Conservation (phyloP, 139 green algal genomes). For the Pleodorina starrii region DNA sequence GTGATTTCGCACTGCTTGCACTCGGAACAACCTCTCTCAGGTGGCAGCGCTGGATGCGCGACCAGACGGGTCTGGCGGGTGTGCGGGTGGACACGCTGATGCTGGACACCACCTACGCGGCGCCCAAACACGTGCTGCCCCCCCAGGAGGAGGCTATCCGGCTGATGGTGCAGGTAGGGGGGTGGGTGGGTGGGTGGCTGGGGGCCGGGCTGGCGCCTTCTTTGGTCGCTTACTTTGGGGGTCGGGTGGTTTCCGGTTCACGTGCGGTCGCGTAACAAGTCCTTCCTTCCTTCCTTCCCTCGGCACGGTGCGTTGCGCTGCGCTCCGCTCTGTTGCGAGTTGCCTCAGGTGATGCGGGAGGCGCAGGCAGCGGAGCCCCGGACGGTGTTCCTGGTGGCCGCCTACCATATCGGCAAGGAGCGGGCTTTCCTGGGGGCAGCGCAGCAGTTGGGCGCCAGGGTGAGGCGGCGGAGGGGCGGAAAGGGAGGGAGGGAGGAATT, state of each 20-base stretch:
- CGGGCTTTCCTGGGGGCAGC: slow-evolving; percentile 77
- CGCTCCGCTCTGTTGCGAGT: background rate
- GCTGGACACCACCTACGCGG: slow-evolving; percentile 88
- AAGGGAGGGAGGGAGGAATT: no score
- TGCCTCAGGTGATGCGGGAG: slow-evolving; percentile 52
- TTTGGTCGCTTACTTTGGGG: no score
- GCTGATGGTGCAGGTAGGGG: slow-evolving; percentile 51
- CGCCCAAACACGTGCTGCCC: slow-evolving; percentile 72
- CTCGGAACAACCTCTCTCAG: slow-evolving; percentile 54
- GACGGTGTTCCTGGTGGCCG: slow-evolving; percentile 76
- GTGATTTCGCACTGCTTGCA: no score
- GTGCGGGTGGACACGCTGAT: slow-evolving; percentile 71
- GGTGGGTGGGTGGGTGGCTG: no score
- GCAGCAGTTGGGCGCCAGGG: slow-evolving; percentile 62
- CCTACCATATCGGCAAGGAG: slow-evolving; percentile 90
- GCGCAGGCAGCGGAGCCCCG: slow-evolving; percentile 52
- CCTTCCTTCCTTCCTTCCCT: no score
- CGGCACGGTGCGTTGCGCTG: no score
- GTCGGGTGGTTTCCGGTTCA: no score
- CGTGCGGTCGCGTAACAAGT: no score
- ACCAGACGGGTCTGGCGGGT: slow-evolving; percentile 61
- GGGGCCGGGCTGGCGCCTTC: no score
- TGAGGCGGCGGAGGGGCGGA: no score
- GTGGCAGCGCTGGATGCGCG: slow-evolving; percentile 69
- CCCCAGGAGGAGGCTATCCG: slow-evolving; percentile 63